These are phyloP conservation scores for Verticillium tricorpus DNA, from an alignment of 2,329 filamentous ascomycete genomes.

Conservation along the genomic window DNA sequence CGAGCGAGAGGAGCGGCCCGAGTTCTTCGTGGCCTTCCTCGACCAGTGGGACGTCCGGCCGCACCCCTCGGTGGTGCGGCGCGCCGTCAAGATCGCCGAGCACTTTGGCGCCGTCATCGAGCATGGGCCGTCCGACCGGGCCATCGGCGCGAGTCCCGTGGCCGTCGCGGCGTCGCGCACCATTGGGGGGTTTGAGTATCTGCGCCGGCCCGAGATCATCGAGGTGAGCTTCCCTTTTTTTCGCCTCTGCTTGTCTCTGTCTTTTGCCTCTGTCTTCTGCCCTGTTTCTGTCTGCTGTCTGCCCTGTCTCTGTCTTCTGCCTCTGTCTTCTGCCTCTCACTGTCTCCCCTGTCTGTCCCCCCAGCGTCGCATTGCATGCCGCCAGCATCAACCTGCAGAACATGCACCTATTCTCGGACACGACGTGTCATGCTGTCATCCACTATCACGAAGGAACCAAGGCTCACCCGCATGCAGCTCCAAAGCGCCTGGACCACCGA, in stretches of 20 bases:
- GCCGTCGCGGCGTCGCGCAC: slow-evolving; percentile 12
- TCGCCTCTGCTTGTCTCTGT: neutral
- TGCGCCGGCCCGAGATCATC: slow-evolving; percentile 24
- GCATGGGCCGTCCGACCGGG: slow-evolving; percentile 18
- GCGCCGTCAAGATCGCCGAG: slow-evolving; percentile 29
- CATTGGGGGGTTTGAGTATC: slow-evolving; percentile 29
- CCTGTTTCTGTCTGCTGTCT: neutral
- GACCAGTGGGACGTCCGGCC: slow-evolving; percentile 28
- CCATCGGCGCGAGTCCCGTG: neutral
- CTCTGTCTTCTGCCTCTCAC: neutral
- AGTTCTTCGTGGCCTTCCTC: slow-evolving; percentile 31
- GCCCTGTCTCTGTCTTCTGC: no score
- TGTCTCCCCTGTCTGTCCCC: no score
- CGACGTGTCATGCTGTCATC: neutral
- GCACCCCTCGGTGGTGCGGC: slow-evolving; percentile 25
- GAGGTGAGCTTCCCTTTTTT: slow-evolving; percentile 9
- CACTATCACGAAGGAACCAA: neutral
- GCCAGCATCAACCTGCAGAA: neutral
- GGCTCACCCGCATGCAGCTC: neutral
- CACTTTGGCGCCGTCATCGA: slow-evolving; percentile 29
- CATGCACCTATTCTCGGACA: no score
- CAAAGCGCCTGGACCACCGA: neutral
- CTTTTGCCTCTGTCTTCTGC: neutral
- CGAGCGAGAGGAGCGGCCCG: slow-evolving; percentile 23
- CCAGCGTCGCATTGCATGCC: no score